Evolutionary conservation across 768 basidiomycete genomes (phyloP).

Genomic region (Albatrellus ellisii): DNA sequence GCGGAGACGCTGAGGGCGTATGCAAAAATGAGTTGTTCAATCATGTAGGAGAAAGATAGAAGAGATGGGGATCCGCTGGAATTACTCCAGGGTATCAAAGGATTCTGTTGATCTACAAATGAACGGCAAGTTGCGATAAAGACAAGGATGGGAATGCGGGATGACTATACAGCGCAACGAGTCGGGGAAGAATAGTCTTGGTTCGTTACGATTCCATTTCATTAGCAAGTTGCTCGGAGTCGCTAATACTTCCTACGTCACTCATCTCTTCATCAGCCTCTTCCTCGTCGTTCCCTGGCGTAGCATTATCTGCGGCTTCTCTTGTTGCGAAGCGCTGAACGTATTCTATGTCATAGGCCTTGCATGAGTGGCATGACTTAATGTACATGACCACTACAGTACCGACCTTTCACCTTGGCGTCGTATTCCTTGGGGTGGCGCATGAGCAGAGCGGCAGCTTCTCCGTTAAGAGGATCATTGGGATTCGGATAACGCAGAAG

Average conservation of each 20-base stretch:
- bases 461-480: constrained; percentile 94
- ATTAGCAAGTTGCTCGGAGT: constrained; percentile 42
- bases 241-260: constrained; percentile 74
- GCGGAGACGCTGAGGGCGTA: too few species aligned
- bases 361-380: too few species aligned
- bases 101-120: not conserved
- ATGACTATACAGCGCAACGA: not conserved
- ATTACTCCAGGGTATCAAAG: constrained; percentile 1
- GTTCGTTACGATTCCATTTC: not conserved
- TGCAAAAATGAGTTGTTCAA: too few species aligned
- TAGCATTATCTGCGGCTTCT: constrained; percentile 72
- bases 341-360: constrained; percentile 53
- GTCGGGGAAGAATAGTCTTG: not conserved
- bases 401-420: constrained; percentile 78
- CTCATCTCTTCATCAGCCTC: constrained; percentile 77
- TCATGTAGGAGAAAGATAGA: too few species aligned
- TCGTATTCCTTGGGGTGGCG: constrained; percentile 96
- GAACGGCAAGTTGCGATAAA: not conserved
- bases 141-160: constrained; percentile 4
- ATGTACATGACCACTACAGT: not conserved
- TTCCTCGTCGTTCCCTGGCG: constrained; percentile 53
- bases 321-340: constrained; percentile 91
- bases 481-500: constrained; percentile 96
- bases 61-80: too few species aligned
- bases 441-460: constrained; percentile 95